Evolutionary conservation across 163 green algal species (phyloP).

Genomic region (Chlorella variabilis): DNA sequence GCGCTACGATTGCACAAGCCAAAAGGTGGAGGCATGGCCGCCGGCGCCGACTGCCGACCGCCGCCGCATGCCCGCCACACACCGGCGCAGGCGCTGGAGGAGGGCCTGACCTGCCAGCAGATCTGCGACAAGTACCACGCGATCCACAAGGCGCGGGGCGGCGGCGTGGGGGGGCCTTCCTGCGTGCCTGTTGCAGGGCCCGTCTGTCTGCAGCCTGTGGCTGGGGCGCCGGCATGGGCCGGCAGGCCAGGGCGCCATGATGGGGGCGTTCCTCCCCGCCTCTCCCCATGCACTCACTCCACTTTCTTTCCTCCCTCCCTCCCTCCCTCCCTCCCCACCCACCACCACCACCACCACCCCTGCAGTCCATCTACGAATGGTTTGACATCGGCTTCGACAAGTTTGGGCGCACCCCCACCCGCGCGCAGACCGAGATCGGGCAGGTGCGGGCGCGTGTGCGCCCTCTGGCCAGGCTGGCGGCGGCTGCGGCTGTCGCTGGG

Average conservation of each 20-base stretch:
- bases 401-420: slow-evolving; percentile 94
- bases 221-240: too few relatives aligned
- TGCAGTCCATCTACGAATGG: slow-evolving; percentile 91
- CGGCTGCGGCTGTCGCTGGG: too few relatives aligned
- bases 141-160: slow-evolving; percentile 75
- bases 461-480: too few relatives aligned
- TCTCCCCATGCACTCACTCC: not conserved
- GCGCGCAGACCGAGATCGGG: slow-evolving; percentile 84
- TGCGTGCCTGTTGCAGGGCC: not conserved
- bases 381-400: slow-evolving; percentile 97
- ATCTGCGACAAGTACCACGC: slow-evolving; percentile 99
- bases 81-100: slow-evolving; percentile 86
- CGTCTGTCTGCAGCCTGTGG: not conserved
- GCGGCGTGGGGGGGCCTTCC: not conserved
- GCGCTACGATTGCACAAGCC: too few relatives aligned
- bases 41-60: too few relatives aligned
- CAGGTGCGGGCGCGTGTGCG: slow-evolving; percentile 49
- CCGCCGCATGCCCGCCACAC: too few relatives aligned
- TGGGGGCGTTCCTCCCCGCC: too few relatives aligned
- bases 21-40: too few relatives aligned
- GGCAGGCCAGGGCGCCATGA: too few relatives aligned
- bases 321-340: too few relatives aligned
- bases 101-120: slow-evolving; percentile 89
- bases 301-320: not conserved
- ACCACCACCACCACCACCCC: too few relatives aligned